Base-by-base conservation (phyloP, 2,329 filamentous ascomycete genomes). In the Penicillium sp. region DNA sequence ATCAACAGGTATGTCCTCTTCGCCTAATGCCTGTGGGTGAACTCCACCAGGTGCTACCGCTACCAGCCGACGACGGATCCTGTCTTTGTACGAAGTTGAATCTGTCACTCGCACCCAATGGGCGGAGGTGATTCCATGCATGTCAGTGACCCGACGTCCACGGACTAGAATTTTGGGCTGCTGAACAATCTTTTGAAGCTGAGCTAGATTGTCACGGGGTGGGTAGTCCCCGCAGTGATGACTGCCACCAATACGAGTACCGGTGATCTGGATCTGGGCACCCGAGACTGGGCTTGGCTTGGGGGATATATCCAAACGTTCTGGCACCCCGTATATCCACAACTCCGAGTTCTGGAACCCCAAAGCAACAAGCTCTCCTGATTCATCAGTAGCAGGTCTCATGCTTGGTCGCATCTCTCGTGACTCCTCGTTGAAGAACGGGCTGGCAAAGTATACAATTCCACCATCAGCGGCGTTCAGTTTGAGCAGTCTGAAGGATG, bases 311-410 rank as follows among this genome's bases (percentile, higher is more conserved):
- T 90, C 88, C 18, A 92, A 75, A 62, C 89, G 85, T 64, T 88
- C 85, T 1, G 90, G 90, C 27, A 93, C 77, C 24, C 90, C 90
- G 70, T 93, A 93, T 2, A 93, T 72, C 88, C 89, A 93, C 5
- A 94, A 76, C 22, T 90, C 85, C 52, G 83, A 86, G 13, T 84
- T 85, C 54, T 88, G 80, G 61, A 92, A 92, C 1, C 88, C 89
- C 10, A 89, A 83, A 16, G 88, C 86, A 21, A 91, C 86, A 24
- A 93, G 77, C 47, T 91, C 87, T 14, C 89, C 89, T 54, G 82
- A 79, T 52, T 82, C 82, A n/a, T 85, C 89, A 2, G 87, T 83
- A 3, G 88, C 81, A 10, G 90, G 89, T 29, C 90, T 70, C 8
- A 88, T 90, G 53, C 81, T 86, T 1, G 90, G 90, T 3, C 86